These are phyloP conservation scores for Fusarium pininemorale DNA, from an alignment of 2,329 filamentous ascomycete species.

Conservation along the genomic window DNA sequence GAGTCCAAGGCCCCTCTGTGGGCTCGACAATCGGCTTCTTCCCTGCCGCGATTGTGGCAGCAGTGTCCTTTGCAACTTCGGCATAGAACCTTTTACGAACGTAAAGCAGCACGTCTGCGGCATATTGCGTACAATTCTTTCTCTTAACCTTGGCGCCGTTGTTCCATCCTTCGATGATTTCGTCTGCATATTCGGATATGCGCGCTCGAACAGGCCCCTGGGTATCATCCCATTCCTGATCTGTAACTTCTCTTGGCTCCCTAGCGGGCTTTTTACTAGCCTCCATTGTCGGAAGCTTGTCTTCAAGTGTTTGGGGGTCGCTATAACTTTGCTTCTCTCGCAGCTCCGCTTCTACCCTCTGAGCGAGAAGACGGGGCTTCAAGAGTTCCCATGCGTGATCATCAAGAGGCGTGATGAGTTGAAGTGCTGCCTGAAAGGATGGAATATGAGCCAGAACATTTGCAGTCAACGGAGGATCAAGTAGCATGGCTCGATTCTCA, in stretches of 20 bases:
- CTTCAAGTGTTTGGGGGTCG: slow-evolving; percentile 49
- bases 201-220: slow-evolving; percentile 73
- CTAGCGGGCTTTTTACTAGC: background rate
- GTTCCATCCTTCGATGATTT: slow-evolving; percentile 74
- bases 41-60: slow-evolving; percentile 56
- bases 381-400: slow-evolving; percentile 76
- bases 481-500: slow-evolving; percentile 71
- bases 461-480: slow-evolving; percentile 72
- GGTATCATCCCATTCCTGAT: slow-evolving; percentile 75
- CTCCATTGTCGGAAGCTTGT: slow-evolving; percentile 31
- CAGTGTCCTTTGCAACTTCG: slow-evolving; percentile 63
- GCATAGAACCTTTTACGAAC: slow-evolving; percentile 74
- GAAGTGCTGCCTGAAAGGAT: slow-evolving; percentile 77
- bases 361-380: slow-evolving; percentile 71
- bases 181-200: slow-evolving; percentile 74
- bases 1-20: slow-evolving; percentile 62
- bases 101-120: slow-evolving; percentile 74
- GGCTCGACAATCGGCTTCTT: slow-evolving; percentile 57
- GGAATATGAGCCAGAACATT: slow-evolving; percentile 74
- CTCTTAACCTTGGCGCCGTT: slow-evolving; percentile 70
- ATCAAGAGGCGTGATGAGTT: slow-evolving; percentile 73
- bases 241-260: slow-evolving; percentile 62
- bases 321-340: slow-evolving; percentile 55
- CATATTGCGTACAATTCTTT: slow-evolving; percentile 73
- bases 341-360: slow-evolving; percentile 71